Conservation (phyloP, 169 alveolate species). For the Plasmodium knowlesi region DNA sequence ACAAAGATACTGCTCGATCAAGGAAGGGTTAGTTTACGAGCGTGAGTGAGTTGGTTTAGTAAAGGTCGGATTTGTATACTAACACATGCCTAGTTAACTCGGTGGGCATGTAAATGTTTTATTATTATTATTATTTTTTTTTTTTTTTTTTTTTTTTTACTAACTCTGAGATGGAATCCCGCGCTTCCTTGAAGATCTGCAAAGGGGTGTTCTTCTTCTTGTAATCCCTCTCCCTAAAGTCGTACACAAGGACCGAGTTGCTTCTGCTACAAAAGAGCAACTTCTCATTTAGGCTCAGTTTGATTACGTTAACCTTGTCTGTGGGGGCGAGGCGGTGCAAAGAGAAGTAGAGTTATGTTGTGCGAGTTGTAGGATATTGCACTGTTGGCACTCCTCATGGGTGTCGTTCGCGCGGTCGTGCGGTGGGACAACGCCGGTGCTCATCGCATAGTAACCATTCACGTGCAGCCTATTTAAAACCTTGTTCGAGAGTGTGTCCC, state of each 20-base stretch:
- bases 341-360: not conserved
- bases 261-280: slow-evolving; percentile 47
- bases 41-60: not conserved
- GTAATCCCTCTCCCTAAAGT: slow-evolving; percentile 65
- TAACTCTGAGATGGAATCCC: slow-evolving; percentile 54
- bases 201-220: slow-evolving; percentile 58
- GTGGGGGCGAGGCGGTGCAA: not conserved
- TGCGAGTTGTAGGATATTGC: not conserved
- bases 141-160: no score
- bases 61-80: not conserved
- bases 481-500: slow-evolving; percentile 68
- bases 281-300: slow-evolving; percentile 33
- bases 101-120: not conserved
- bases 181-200: slow-evolving; percentile 35
- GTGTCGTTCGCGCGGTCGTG: not conserved
- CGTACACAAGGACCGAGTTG: slow-evolving; percentile 36
- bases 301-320: slow-evolving; percentile 51
- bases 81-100: not conserved
- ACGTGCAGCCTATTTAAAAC: slow-evolving; percentile 51
- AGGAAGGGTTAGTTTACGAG: not conserved
- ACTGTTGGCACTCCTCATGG: not conserved
- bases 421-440: not conserved
- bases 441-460: slow-evolving; percentile 33
- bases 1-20: slow-evolving; percentile 17
- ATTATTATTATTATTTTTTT: no score